These are phyloP conservation scores for Fusarium coicis DNA, from an alignment of 2,329 filamentous ascomycete species.

Conservation along the genomic window DNA sequence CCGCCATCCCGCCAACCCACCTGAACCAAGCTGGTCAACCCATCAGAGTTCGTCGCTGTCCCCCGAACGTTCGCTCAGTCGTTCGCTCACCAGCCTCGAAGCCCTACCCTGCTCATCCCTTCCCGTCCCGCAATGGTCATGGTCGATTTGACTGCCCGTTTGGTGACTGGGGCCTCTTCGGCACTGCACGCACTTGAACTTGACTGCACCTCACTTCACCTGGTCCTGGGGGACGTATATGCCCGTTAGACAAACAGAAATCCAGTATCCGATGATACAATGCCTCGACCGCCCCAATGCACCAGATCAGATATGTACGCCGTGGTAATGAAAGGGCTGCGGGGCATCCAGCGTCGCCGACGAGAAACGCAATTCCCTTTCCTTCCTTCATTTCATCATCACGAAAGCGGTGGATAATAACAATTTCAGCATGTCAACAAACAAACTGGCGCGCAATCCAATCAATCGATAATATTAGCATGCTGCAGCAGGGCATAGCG, in stretches of 20 bases:
- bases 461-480: conserved; percentile 29
- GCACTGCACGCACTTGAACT: conserved; percentile 32
- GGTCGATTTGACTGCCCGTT: conserved; percentile 16
- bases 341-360: conserved; percentile 33
- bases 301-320: conserved; percentile 30
- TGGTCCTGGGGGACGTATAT: neutral
- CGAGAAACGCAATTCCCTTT: conserved; percentile 38
- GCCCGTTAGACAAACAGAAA: conserved; percentile 6
- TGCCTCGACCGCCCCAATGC: conserved; percentile 19
- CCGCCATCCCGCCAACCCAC: conserved; percentile 26
- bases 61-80: conserved; percentile 3
- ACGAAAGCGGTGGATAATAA: conserved; percentile 42
- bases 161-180: conserved; percentile 29
- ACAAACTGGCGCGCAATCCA: conserved; percentile 36
- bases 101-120: conserved; percentile 28
- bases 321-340: conserved; percentile 33
- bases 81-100: neutral
- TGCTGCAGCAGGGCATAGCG: conserved; percentile 34
- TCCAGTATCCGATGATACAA: conserved; percentile 20
- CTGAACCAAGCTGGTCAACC: neutral
- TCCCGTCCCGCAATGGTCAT: conserved; percentile 23
- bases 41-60: conserved; percentile 1
- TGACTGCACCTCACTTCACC: conserved; percentile 15
- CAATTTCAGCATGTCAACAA: conserved; percentile 46
- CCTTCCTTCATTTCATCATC: conserved; percentile 14